Base-by-base conservation (phyloP, 106 monocot genomes). In the Dendrobium catenatum region DNA sequence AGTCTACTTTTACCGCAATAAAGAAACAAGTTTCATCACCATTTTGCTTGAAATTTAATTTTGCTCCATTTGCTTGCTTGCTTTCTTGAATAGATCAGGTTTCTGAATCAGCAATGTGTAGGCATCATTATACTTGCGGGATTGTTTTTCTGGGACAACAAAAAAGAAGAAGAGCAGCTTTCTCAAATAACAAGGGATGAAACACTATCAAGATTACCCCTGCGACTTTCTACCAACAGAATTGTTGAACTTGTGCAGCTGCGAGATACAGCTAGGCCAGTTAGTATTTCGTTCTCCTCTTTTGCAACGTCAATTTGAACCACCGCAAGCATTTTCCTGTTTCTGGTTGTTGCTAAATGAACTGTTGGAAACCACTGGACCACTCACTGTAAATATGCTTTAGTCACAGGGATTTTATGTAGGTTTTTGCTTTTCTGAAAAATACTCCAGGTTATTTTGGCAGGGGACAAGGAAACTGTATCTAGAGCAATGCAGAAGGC, bases 201-300 rank as follows among this genome's bases (percentile, higher is more conserved):
- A 81, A 98, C 92, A 37, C 85, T 98, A 4, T 98, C 94, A 84
- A 90, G 97, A 81, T 89, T 98, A 85, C 97, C 97, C 84, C 72
- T 98, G 79, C 88, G 97, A 2, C 87, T 98, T 59, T 98, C 97
- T 37, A 98, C 94, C 72, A 91, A 94, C 86, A 83, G 97, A 81
- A 89, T 98, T 79, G 84, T 93, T 79, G 94, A 98, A 83, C 94
- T 98, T n/a, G 89, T 94, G 64, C 94, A 98, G 84, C 92, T 98
- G 46, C 86, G 92, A 72, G 94, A 93, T 80, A 89, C 88, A 73
- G 86, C 86, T 79, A 87, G 97, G 61, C 97, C 97, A 80, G 94
- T 98, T 68, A 92, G 94, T 93, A 83, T 83, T 76, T 15, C 33
- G 37, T 72, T 72, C 26, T 27, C 37, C 37, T 11, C 37, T 72